A percentile compares a stretch with the other conserved stretches of the same genome.
These are phyloP conservation scores for Zhuliangozyma blackwelliae DNA, from an alignment of 1,139 yeast genomes.

Conservation along the genomic window DNA sequence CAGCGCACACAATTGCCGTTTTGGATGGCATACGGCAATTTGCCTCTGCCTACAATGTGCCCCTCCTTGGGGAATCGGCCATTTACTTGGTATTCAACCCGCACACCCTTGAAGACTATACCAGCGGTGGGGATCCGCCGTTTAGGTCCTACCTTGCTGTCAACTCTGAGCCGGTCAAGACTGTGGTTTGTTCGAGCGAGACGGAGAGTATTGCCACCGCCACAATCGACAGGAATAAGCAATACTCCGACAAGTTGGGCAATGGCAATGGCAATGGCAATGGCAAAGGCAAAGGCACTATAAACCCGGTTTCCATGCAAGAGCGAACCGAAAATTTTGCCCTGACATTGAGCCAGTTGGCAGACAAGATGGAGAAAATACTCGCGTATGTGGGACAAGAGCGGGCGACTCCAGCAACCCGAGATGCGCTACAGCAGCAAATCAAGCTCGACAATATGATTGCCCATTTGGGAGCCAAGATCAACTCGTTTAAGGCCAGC, in stretches of 20 bases:
- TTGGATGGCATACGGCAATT: slow-evolving; percentile 1
- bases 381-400: slow-evolving; percentile 15
- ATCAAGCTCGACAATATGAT: slow-evolving; percentile 21
- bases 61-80: slow-evolving; percentile 1
- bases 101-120: slow-evolving; percentile 1
- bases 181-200: slow-evolving; percentile 17
- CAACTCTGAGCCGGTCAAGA: slow-evolving; percentile 6
- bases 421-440: slow-evolving; percentile 7
- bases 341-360: slow-evolving; percentile 19
- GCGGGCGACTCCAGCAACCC: slow-evolving; percentile 3
- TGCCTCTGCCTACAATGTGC: slow-evolving; percentile 8
- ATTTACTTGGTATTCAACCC: slow-evolving; percentile 3
- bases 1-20: not conserved
- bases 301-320: no score
- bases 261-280: slow-evolving; percentile 7
- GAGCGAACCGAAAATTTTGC: slow-evolving; percentile 14
- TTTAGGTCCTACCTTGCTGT: slow-evolving; percentile 6
- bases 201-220: slow-evolving; percentile 24
- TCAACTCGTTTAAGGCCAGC: no score
- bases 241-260: slow-evolving; percentile 13
- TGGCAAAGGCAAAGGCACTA: no score
- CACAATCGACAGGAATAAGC: slow-evolving; percentile 23
- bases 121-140: slow-evolving; percentile 1
- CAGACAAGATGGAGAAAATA: slow-evolving; percentile 17
- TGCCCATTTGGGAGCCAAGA: slow-evolving; percentile 21